These are phyloP conservation scores for Yamadazyma conglobata DNA, from an alignment of 1,139 yeast genomes.

Conservation along the genomic window DNA sequence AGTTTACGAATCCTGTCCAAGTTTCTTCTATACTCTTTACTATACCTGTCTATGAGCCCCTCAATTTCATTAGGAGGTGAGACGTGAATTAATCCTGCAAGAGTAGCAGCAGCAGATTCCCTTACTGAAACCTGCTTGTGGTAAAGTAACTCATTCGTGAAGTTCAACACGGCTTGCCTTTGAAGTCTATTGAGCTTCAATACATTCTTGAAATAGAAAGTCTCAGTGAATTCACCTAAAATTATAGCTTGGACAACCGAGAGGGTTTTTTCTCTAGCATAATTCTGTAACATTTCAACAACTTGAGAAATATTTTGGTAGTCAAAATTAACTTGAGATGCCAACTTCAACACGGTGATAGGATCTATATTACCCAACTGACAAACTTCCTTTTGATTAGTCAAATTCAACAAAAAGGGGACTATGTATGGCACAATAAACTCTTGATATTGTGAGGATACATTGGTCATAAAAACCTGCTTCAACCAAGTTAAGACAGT, in stretches of 20 bases:
- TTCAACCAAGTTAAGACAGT: constrained; percentile 43
- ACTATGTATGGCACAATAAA: constrained; percentile 46
- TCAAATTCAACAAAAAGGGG: constrained; percentile 68
- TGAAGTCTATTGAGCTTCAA: constrained; percentile 51
- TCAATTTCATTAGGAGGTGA: constrained; percentile 59
- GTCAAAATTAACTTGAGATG: constrained; percentile 60
- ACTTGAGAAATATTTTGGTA: constrained; percentile 40
- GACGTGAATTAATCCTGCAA: constrained; percentile 80
- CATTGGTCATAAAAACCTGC: constrained; percentile 41
- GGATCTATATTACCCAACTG: constrained; percentile 68
- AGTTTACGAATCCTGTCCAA: constrained; percentile 32
- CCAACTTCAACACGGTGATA: constrained; percentile 45
- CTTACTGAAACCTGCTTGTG: constrained; percentile 76
- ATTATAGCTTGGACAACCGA: constrained; percentile 69
- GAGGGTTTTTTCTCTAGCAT: constrained; percentile 36
- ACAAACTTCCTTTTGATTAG: constrained; percentile 76
- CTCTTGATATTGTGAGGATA: constrained; percentile 37
- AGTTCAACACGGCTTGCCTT: constrained; percentile 47
- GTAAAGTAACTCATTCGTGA: constrained; percentile 53
- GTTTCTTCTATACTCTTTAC: constrained; percentile 22
- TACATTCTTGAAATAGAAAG: constrained; percentile 70
- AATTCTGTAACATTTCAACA: constrained; percentile 48
- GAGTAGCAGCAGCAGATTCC: constrained; percentile 67
- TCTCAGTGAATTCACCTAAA: constrained; percentile 68
- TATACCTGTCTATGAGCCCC: constrained; percentile 24